A percentile compares a stretch with the other conserved stretches of the same genome.
These are phyloP conservation scores for Botrytis elliptica DNA, from an alignment of 2,329 filamentous ascomycete genomes.

Conservation along the genomic window DNA sequence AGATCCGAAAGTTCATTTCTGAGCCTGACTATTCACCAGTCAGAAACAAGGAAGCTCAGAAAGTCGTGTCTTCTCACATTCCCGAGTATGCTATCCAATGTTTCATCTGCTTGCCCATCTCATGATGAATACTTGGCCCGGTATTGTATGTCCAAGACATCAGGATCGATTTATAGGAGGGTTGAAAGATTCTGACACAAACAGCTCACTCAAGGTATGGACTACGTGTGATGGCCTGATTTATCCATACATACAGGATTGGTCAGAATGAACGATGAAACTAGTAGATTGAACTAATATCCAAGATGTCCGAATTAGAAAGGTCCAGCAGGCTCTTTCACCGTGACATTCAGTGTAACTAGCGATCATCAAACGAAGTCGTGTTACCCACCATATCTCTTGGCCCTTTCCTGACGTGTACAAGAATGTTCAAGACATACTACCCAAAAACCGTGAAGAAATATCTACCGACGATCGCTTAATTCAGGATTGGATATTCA, in stretches of 20 bases:
- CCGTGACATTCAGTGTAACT: background rate
- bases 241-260: background rate
- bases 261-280: background rate
- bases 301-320: background rate
- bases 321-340: background rate
- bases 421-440: background rate
- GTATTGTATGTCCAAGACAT: background rate
- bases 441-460: background rate
- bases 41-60: background rate
- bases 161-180: background rate
- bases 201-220: background rate
- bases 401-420: background rate
- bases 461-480: background rate
- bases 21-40: background rate
- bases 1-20: background rate
- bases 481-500: background rate
- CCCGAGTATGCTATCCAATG: background rate
- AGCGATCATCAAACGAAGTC: background rate
- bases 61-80: background rate
- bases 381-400: background rate
- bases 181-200: background rate
- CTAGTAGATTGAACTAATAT: background rate
- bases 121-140: background rate
- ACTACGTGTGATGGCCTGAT: slow-evolving; percentile 8
- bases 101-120: background rate